Conservation (phyloP, 768 basidiomycete genomes). For the Mycena capillaripes region DNA sequence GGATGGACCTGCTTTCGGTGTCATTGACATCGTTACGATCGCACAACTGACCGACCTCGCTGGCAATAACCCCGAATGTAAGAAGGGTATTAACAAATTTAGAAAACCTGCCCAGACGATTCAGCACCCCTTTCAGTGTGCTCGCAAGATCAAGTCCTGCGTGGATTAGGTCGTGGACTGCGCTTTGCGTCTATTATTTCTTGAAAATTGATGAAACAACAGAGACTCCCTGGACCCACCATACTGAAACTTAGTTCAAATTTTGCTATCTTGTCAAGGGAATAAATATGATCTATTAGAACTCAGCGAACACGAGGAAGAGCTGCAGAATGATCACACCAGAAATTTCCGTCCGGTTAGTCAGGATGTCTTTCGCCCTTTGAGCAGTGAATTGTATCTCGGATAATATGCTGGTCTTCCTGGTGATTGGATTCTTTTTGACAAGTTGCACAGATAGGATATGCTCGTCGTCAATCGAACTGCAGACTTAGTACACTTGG, state of each 20-base stretch:
- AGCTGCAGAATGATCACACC: too few relatives aligned
- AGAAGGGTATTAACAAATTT: constrained; percentile 31
- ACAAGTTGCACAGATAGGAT: too few relatives aligned
- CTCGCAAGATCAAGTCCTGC: neutral
- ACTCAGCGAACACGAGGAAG: too few relatives aligned
- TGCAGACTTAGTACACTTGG: too few relatives aligned
- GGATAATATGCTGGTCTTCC: too few relatives aligned
- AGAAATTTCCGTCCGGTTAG: too few relatives aligned
- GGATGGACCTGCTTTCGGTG: constrained; percentile 35
- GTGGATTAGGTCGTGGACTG: neutral
- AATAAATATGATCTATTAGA: neutral
- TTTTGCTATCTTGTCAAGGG: neutral
- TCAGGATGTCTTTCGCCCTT: too few relatives aligned
- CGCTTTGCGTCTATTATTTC: neutral
- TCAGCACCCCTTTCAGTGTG: constrained; percentile 32
- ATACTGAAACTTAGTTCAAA: neutral
- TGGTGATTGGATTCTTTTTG: too few relatives aligned
- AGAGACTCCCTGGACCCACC: neutral
- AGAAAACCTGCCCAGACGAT: constrained; percentile 33
- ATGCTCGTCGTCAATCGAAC: too few relatives aligned
- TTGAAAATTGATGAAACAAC: neutral
- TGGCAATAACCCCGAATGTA: neutral
- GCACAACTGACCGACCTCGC: neutral
- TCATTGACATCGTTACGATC: constrained; percentile 18
- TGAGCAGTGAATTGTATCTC: too few relatives aligned